phyloP scores from a whole-genome alignment of 306 rosid species.

The Dalbergia cultrata region DNA sequence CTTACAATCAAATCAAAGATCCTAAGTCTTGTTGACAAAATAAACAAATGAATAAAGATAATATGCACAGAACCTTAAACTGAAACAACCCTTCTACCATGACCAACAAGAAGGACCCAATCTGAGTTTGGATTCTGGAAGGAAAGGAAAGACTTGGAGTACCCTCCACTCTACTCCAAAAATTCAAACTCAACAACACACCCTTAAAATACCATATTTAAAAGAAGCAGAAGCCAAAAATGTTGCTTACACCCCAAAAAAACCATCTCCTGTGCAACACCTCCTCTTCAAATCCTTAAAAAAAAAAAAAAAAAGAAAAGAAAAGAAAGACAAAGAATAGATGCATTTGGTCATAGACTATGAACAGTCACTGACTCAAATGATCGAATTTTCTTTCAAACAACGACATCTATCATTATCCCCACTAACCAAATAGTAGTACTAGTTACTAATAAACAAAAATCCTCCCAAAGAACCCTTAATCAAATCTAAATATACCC shows the following conservation, averaged over 20 bases:
- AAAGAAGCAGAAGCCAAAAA: not conserved
- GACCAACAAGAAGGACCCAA: not conserved
- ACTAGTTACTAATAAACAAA: too few species aligned
- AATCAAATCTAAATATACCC: not conserved
- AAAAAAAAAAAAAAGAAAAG: not conserved
- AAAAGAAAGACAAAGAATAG: not conserved
- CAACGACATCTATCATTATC: not conserved
- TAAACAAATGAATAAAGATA: not conserved
- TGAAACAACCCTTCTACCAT: not conserved
- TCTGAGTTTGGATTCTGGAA: too few species aligned
- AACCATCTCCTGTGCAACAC: not conserved
- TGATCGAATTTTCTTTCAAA: not conserved
- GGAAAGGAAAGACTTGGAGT: too few species aligned
- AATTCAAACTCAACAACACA: too few species aligned
- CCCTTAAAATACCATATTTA: not conserved
- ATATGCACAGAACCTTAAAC: not conserved
- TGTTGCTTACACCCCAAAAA: not conserved
- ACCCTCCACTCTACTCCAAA: too few species aligned
- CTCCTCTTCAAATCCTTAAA: not conserved
- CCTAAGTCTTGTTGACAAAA: not conserved
- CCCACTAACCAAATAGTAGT: not conserved
- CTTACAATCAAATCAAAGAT: conserved; percentile 19
- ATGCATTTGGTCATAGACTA: not conserved
- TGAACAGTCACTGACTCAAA: not conserved
- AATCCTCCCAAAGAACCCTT: too few species aligned